These are phyloP conservation scores for Hylodesmum podocarpum DNA, from an alignment of 306 rosid species.

Conservation along the genomic window DNA sequence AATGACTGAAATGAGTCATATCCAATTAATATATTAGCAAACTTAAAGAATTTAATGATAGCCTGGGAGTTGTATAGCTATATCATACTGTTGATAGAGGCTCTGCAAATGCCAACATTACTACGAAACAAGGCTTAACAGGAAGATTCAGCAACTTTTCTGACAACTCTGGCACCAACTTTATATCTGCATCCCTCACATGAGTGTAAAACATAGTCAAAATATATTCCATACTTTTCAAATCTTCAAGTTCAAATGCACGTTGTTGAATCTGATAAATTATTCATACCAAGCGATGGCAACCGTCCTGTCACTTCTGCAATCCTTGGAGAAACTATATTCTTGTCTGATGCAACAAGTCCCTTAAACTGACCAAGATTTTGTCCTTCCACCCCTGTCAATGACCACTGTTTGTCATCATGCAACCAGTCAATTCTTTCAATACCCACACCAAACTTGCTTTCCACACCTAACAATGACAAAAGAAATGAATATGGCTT, in stretches of 20 bases:
- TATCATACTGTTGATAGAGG: conserved; percentile 75
- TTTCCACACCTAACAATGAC: conserved; percentile 66
- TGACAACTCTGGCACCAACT: conserved; percentile 63
- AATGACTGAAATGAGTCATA: conserved; percentile 16
- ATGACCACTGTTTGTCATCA: conserved; percentile 68
- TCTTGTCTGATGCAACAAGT: conserved; percentile 86
- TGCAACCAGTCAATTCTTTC: conserved; percentile 77
- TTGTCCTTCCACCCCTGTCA: conserved; percentile 66
- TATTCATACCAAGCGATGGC: conserved; percentile 77
- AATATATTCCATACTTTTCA: background rate
- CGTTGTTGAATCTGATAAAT: conserved; percentile 2
- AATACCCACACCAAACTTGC: conserved; percentile 66
- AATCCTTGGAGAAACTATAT: conserved; percentile 63
- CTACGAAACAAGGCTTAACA: conserved; percentile 71
- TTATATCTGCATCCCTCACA: conserved; percentile 54
- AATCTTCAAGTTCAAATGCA: conserved; percentile 18
- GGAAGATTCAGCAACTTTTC: conserved; percentile 64
- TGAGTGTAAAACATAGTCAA: conserved; percentile 22
- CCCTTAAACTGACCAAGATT: conserved; percentile 81
- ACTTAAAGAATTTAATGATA: conserved; percentile 12
- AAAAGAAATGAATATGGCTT: background rate
- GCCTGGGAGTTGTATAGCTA: conserved; percentile 22
- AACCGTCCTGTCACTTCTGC: conserved; percentile 59
- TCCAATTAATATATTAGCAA: conserved; percentile 9
- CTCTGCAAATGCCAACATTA: conserved; percentile 86